Evolutionary conservation across 192 early-diverging fungal species (phyloP), one percentile per base, ranked within the genome.

Genomic region (Ambispora gerdemannii): DNA sequence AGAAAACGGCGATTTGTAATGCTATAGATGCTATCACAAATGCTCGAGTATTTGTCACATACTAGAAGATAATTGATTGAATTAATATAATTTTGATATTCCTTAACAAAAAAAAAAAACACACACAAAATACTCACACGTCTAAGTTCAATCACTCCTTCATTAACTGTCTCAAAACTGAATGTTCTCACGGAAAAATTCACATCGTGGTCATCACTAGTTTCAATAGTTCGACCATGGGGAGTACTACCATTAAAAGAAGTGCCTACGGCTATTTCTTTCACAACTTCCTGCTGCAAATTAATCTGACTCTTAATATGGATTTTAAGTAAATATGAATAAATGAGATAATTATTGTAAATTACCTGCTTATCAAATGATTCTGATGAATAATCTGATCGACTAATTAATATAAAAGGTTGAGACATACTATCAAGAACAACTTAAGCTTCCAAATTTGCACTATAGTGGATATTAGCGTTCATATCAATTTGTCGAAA

Each of bases 11-110:
- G n/a, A 69, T 3, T 47, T 69, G 49, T 11, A 36, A 28, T 2
- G n/a, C 24, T 58, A 53, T 58, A 17, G 56, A 19, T 33, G 17
- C 15, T 20, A 34, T 52, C 19, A 34, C 52, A 58, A 58, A 69
- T 19, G 67, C 34, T 1, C 11, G 19, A 2, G 67, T 4, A 69
- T 69, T 58, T 3, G 67, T 38, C 20, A 69, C 19, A 8, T 47
- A 33, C 67, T 69, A 35, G 24, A n/a, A 24, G 38, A 56, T 1
- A 0, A 58, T 28, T 22, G 24, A 25, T 13, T 22, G 24, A 58
- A 25, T 28, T 56, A 20, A 20, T 24, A 58, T 1, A 13, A 20
- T 20, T 58, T 58, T 22, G 28, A 13, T 56, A 56, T 56, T 56
- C 20, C 20, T 56, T 27, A 20, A 56, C 6, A 20, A 13, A n/a